These are phyloP conservation scores for Knufia fluminis DNA, from an alignment of 2,329 filamentous ascomycete genomes.

Conservation along the genomic window DNA sequence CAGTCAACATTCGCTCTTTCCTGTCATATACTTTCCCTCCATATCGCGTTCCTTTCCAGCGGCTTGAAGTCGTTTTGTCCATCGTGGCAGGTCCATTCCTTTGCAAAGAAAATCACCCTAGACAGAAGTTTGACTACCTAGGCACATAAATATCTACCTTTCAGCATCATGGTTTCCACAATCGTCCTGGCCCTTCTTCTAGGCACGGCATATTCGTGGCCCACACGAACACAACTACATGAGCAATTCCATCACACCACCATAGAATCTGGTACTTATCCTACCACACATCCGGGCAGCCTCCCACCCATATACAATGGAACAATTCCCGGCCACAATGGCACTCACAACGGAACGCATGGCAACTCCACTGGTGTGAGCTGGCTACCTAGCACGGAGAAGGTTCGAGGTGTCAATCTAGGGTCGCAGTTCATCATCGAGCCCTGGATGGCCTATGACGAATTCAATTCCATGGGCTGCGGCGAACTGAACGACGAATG, in stretches of 20 bases:
- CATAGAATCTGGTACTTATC: background rate
- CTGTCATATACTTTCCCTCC: too few species aligned
- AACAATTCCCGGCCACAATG: background rate
- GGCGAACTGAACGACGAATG: constrained; percentile 36
- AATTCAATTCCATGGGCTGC: constrained; percentile 40
- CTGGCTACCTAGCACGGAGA: constrained; percentile 15
- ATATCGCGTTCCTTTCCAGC: background rate
- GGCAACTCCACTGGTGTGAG: background rate
- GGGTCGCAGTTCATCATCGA: constrained; percentile 41
- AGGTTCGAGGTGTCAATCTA: constrained; percentile 44
- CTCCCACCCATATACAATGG: background rate
- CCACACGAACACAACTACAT: background rate
- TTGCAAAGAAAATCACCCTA: too few species aligned
- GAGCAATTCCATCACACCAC: background rate
- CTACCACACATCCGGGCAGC: background rate
- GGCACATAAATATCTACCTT: background rate
- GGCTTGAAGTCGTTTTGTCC: background rate
- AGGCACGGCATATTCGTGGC: background rate
- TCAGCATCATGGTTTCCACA: background rate
- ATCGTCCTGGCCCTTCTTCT: background rate
- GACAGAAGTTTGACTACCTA: too few species aligned
- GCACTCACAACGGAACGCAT: background rate
- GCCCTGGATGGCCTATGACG: constrained; percentile 39
- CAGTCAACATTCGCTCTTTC: background rate
- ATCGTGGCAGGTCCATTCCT: background rate